Conservation (phyloP, 768 basidiomycete species). For the Boletus sp. region DNA sequence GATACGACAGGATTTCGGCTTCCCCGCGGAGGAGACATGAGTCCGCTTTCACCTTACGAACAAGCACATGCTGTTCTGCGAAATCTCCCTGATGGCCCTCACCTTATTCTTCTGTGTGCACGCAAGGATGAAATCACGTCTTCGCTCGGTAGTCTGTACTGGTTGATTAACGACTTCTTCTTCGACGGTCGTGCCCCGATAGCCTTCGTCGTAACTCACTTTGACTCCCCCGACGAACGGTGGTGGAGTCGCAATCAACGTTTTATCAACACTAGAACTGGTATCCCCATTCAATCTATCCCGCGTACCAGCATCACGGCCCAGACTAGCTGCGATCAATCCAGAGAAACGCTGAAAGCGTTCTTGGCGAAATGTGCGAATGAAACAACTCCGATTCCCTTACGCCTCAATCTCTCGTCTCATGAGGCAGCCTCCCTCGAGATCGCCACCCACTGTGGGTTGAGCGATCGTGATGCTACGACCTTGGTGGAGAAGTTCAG, state of each 20-base stretch:
- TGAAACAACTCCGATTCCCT: not conserved
- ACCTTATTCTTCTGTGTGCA: slow-evolving; percentile 35
- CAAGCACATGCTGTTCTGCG: slow-evolving; percentile 27
- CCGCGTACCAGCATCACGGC: not conserved
- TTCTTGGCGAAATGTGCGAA: not conserved
- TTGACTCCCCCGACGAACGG: slow-evolving; percentile 23
- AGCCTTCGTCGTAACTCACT: slow-evolving; percentile 33
- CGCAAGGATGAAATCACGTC: slow-evolving; percentile 28
- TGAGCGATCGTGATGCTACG: not conserved
- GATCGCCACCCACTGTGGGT: not conserved
- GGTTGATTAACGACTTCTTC: slow-evolving; percentile 32
- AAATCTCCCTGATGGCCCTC: slow-evolving; percentile 28
- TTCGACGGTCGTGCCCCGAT: slow-evolving; percentile 33
- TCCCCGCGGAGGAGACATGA: not conserved
- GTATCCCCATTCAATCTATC: not conserved
- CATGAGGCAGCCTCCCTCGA: not conserved
- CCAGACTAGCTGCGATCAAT: not conserved
- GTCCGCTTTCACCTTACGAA: slow-evolving; percentile 10
- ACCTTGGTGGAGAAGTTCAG: not conserved
- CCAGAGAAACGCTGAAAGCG: not conserved
- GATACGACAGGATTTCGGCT: slow-evolving; percentile 27
- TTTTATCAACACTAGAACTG: not conserved
- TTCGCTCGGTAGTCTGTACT: slow-evolving; percentile 29
- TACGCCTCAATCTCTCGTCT: not conserved
- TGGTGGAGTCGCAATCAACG: slow-evolving; percentile 36